Evolutionary conservation across 768 basidiomycete genomes (phyloP).

Genomic region (Chalciporus piperatus): DNA sequence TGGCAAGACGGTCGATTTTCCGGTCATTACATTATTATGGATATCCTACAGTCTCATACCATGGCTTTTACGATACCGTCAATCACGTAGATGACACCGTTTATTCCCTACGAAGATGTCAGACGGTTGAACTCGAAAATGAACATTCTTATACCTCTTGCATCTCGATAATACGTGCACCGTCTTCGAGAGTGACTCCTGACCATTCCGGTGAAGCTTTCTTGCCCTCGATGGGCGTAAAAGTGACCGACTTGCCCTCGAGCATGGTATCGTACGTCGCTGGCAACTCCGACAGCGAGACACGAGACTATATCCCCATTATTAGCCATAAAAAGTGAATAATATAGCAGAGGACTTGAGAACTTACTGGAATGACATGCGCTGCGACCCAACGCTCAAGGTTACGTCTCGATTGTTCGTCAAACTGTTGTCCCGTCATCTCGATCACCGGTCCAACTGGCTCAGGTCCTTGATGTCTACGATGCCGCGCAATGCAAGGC

Average conservation of each 20-base stretch:
- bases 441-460: constrained; percentile 41
- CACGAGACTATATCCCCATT: constrained; percentile 35
- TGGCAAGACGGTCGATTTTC: background rate
- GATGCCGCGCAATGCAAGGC: background rate
- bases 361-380: constrained; percentile 76
- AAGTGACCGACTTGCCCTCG: constrained; percentile 54
- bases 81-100: constrained; percentile 44
- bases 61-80: constrained; percentile 34
- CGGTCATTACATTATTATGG: background rate
- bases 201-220: constrained; percentile 54
- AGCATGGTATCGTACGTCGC: constrained; percentile 57
- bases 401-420: constrained; percentile 57
- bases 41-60: background rate
- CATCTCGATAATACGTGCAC: constrained; percentile 52
- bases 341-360: background rate
- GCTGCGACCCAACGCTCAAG: constrained; percentile 79
- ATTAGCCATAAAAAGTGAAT: too few species aligned
- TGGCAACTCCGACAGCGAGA: constrained; percentile 38
- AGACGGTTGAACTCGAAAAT: background rate
- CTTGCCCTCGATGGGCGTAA: constrained; percentile 37
- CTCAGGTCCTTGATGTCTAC: constrained; percentile 59
- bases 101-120: constrained; percentile 33
- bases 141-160: constrained; percentile 49
- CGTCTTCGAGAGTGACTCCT: constrained; percentile 53
- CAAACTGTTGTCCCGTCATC: constrained; percentile 67